Base-by-base conservation (phyloP, 495 filamentous ascomycete genomes). In the Darksidea phi region DNA sequence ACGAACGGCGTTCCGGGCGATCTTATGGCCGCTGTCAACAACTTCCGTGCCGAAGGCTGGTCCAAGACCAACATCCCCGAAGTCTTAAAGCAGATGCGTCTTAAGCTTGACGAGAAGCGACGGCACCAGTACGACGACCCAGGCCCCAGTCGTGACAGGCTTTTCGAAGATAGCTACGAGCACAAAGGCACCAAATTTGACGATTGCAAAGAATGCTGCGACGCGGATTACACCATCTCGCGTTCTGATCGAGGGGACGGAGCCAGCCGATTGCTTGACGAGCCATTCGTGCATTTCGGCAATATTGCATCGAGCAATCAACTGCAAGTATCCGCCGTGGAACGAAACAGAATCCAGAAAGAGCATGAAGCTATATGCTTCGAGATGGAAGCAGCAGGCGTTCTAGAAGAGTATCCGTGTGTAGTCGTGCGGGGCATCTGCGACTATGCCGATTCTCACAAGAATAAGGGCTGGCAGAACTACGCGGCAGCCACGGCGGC, bases 291-390 rank as follows among this genome's bases (percentile, higher is more conserved):
- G 20, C 58, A 61, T 20, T 61, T 46, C 28, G 49, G 58, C 58
- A 61, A 61, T 20, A 54, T 61, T 21, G 58, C 49, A 18, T 61
- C 58, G 11, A 61, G 58, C 50, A 61, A 54, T 38, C 58, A 61
- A 41, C 36, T 61, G 12, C 58, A 61, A 20, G 54, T 61, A 47
- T 61, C 58, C 20, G 58, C 58, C 20, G 13, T 23, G 3, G 32
- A 58, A 20, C 43, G 55, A 38, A 58, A 58, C 46, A 48, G 46
- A 41, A n/a, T 58, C 20, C 55, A 53, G 20, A 28, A 37, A 61
- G 50, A 61, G 25, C 58, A 46, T 42, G 52, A 56, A 6, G 50
- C 28, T 18, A 49, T 56, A 38, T 63, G 59, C 36, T 55, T 63
- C 43, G 59, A 63, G 46, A 59, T 59, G 57, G 57, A 59, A 45